Evolutionary conservation across 129 eudicot genomes (phyloP), one percentile per base, ranked within the genome.

Genomic region (Arctium minus): DNA sequence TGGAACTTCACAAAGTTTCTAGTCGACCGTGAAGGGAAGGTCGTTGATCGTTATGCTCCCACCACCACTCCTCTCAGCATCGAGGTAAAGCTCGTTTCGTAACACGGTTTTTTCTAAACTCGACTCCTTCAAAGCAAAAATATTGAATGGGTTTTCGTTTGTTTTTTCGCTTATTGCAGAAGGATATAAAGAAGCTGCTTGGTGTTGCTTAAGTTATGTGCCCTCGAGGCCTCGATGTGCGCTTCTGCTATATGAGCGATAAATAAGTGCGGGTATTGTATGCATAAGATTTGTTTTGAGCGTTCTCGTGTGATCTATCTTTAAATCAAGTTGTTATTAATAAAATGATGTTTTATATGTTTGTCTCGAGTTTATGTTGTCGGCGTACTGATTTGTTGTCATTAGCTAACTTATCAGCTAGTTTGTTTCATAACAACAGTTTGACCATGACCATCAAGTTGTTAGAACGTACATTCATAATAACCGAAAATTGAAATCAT

Each of bases 11-110:
- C 97, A 30, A 95, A 95, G 73, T 95, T 95, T 80, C 86, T 95
- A 9, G 97, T 95, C 9, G 86, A 95, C 67, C 87, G 77, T 82
- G 92, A 95, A 70, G 98, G 98, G 6, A 88, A 88, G 1, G 98
- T 94, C 65, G 92, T 91, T 15, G 98, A 95, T 72, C 98, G 98
- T 42, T 95, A 92, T 88, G 98, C 98, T 12, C 98, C 98, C 76
- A 94, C 98, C 60, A 94, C 98, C 37, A 84, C 97, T 91, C 98
- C 98, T 70, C 86, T 93, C 3, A 92, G 98, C 93, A 92, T 95
- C 2, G 98, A 94, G 98, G 98, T 94, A 86, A 89, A 79, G 6
- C 15, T 48, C 67, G n/a, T 62, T 67, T 65, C 17, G 4, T 84
- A 53, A 18, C 77, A 30, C 35, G 12, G n/a, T 6, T 2, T 33